Evolutionary conservation across 2,329 filamentous ascomycete genomes (phyloP), one percentile per base, ranked within the genome.

Genomic region (Monilinia laxa): DNA sequence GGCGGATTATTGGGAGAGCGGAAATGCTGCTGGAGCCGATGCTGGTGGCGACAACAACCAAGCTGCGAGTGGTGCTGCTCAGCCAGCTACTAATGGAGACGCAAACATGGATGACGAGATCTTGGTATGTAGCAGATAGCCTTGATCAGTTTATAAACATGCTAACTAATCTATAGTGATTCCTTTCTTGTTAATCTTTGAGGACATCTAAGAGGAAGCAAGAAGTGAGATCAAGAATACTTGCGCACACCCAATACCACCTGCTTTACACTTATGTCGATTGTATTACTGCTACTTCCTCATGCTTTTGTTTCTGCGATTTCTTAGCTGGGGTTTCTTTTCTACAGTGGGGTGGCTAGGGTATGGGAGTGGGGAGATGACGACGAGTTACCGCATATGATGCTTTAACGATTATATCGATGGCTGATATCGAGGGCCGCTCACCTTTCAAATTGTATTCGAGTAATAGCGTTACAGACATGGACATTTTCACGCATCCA

Each of bases 1-100:
- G 95, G 89, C 87, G 25, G 95, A 98, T 79, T 99, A 99, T 82
- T 98, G 96, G 77, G 76, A 80, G 71, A 80, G 79, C 63, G 64
- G 64, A 62, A 81, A 81, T 71, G 80, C 81, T 69, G 80, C 80
- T 52, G 78, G 80, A 62, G 79, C 83, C 68, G 77, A 79, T 65
- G 80, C 82, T 51, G 81, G 81, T 69, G 78, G 80, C 60, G 78
- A 83, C 68, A 77, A 79, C 64, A 79, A 81, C 52, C 81, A 81
- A 70, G 81, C 80, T 68, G 81, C 79, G 28, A 80, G 80, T 69
- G 84, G 83, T 71, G 78, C 69, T 47, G 69, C 71, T 53, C 60
- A 63, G 31, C 60, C 68, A 51, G 58, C 66, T 62, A 63, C 74
- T 31, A 80, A 77, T 66, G 85, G 82, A 57, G 86, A 88, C 73